phyloP scores from a whole-genome alignment of 148 eudicot species.

The Nepenthes mirabilis region DNA sequence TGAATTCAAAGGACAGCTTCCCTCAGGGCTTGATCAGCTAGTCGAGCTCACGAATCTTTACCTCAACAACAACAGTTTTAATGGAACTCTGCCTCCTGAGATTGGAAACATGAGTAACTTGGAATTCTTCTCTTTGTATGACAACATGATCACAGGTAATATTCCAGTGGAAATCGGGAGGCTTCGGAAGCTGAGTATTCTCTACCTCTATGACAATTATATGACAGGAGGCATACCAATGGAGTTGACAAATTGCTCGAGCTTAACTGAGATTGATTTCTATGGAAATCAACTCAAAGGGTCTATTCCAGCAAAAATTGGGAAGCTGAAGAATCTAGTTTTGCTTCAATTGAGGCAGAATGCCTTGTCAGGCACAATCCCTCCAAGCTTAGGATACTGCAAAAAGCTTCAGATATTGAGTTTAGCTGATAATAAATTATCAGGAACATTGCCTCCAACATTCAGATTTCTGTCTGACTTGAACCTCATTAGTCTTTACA shows the following conservation, averaged over 20 bases:
- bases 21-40: slow-evolving; percentile 38
- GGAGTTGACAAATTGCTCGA: slow-evolving; percentile 64
- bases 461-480: slow-evolving; percentile 51
- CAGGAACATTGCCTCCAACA: slow-evolving; percentile 58
- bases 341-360: slow-evolving; percentile 82
- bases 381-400: slow-evolving; percentile 68
- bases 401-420: slow-evolving; percentile 50
- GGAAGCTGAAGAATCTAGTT: slow-evolving; percentile 48
- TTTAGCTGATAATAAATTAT: slow-evolving; percentile 63
- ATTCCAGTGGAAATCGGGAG: slow-evolving; percentile 64
- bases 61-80: slow-evolving; percentile 77
- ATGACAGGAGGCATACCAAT: slow-evolving; percentile 60
- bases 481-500: slow-evolving; percentile 62
- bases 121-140: slow-evolving; percentile 39
- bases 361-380: slow-evolving; percentile 57
- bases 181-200: slow-evolving; percentile 32
- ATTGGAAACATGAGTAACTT: slow-evolving; percentile 68
- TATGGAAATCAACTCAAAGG: slow-evolving; percentile 70
- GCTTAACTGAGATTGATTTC: slow-evolving; percentile 59
- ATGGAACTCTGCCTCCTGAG: slow-evolving; percentile 48
- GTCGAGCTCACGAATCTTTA: slow-evolving; percentile 57
- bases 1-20: slow-evolving; percentile 42
- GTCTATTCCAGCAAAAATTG: slow-evolving; percentile 54
- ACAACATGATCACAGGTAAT: slow-evolving; percentile 50
- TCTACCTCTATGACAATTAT: slow-evolving; percentile 79